Conservation (phyloP, 805 yeast species). For the Metahyphopichia silvanorum region DNA sequence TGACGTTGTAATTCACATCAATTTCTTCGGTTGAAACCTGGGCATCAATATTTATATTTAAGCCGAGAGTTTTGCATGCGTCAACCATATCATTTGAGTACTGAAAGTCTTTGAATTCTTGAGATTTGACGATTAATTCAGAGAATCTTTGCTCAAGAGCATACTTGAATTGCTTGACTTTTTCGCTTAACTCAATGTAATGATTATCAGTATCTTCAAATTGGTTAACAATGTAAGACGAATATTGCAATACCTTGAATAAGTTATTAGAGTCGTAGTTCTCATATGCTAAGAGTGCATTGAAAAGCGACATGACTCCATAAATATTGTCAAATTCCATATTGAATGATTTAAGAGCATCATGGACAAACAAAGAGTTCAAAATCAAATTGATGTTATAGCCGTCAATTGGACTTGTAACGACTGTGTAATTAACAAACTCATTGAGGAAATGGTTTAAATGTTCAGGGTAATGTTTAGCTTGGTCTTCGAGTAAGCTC, state of each 20-base stretch:
- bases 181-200: constrained; percentile 27
- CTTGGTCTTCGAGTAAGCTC: constrained; percentile 33
- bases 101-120: constrained; percentile 4
- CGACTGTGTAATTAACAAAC: constrained; percentile 18
- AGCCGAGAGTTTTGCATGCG: constrained; percentile 5
- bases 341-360: constrained; percentile 22
- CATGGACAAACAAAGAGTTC: constrained; percentile 26
- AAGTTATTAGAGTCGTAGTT: constrained; percentile 5
- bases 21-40: neutral
- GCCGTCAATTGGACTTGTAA: constrained; percentile 6
- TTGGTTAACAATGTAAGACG: constrained; percentile 28
- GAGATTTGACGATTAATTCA: constrained; percentile 4
- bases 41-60: constrained; percentile 6
- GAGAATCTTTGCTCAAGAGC: constrained; percentile 13
- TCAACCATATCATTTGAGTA: constrained; percentile 8
- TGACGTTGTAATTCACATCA: constrained; percentile 12
- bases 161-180: constrained; percentile 17
- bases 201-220: constrained; percentile 39
- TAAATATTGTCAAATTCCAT: constrained; percentile 28
- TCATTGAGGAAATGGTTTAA: constrained; percentile 32
- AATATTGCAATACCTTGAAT: constrained; percentile 22
- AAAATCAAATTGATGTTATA: constrained; percentile 17
- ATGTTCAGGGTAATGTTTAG: constrained; percentile 18
- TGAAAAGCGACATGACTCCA: constrained; percentile 25
- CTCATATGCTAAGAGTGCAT: constrained; percentile 14